Evolutionary conservation across 352 stramenopile genomes (phyloP).

Genomic region (Peronosclerospora sorghi): DNA sequence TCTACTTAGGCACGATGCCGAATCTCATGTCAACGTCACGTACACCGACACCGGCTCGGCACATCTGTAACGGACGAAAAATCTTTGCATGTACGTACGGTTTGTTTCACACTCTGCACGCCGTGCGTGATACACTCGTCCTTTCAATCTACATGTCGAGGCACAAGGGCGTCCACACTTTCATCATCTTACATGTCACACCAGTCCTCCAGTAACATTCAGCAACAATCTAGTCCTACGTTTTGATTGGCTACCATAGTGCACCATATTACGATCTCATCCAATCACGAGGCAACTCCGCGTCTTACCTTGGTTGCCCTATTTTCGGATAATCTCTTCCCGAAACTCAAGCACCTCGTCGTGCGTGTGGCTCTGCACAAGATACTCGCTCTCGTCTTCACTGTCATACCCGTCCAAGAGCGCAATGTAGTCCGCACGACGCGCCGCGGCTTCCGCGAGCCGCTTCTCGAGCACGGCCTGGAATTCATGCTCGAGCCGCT

Average conservation of each 20-base stretch:
- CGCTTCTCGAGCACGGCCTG: constrained; percentile 51
- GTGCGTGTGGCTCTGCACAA: constrained; percentile 61
- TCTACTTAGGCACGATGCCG: too few species aligned
- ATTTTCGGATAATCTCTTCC: constrained; percentile 71
- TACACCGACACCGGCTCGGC: too few species aligned
- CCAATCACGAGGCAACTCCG: constrained; percentile 10
- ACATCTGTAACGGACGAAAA: too few species aligned
- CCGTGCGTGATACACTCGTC: too few species aligned
- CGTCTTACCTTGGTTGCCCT: constrained; percentile 1
- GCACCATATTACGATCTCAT: not conserved
- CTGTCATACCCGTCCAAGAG: constrained; percentile 71
- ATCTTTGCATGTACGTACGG: too few species aligned
- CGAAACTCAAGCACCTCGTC: constrained; percentile 58
- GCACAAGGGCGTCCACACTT: too few species aligned
- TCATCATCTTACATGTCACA: too few species aligned
- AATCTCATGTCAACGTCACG: too few species aligned
- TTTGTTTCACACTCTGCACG: too few species aligned
- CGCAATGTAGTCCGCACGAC: constrained; percentile 53
- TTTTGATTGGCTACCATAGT: not conserved
- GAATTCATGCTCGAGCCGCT: constrained; percentile 59
- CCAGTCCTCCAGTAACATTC: too few species aligned
- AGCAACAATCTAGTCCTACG: too few species aligned
- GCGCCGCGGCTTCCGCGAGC: constrained; percentile 11
- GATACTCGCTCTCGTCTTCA: constrained; percentile 78
- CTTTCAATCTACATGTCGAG: too few species aligned